Percentiles rank a stretch among this genome's conserved stretches.
These are phyloP conservation scores for Amylocystis lapponica DNA, from an alignment of 768 basidiomycete genomes.

Conservation along the genomic window DNA sequence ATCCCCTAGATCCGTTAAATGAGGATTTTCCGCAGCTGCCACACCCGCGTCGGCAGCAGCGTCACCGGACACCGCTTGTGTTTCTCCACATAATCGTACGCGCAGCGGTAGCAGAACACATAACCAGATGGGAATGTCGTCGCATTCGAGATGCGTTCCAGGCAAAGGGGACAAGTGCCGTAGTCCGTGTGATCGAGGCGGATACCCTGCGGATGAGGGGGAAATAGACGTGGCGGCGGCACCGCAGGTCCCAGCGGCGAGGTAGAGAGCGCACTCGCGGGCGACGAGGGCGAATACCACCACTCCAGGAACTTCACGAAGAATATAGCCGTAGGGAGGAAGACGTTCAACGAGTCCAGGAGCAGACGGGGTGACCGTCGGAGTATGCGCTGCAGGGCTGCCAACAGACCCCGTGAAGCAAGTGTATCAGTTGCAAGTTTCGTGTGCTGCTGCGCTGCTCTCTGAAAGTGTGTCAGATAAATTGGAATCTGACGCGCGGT, in stretches of 20 bases:
- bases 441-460: conserved; percentile 19
- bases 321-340: conserved; percentile 87
- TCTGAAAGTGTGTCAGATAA: conserved; percentile 14
- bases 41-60: conserved; percentile 63
- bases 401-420: conserved; percentile 29
- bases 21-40: conserved; percentile 85
- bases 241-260: conserved; percentile 61
- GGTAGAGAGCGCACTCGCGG: conserved; percentile 64
- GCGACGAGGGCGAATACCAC: conserved; percentile 97
- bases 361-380: conserved; percentile 52
- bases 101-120: conserved; percentile 92
- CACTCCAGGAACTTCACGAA: conserved; percentile 96
- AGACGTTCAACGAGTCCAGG: conserved; percentile 71
- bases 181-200: conserved; percentile 58
- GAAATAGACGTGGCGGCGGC: conserved; percentile 71
- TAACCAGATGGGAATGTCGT: conserved; percentile 90
- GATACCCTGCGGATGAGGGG: conserved; percentile 69
- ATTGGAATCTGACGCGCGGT: background rate
- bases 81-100: conserved; percentile 75
- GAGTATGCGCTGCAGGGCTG: conserved; percentile 42
- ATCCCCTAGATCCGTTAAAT: conserved; percentile 34
- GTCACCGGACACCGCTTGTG: conserved; percentile 84
- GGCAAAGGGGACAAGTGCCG: conserved; percentile 85
- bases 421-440: conserved; percentile 18
- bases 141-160: conserved; percentile 68